Base-by-base conservation (phyloP, 2,329 filamentous ascomycete species). In the Sporothrix humicola region DNA sequence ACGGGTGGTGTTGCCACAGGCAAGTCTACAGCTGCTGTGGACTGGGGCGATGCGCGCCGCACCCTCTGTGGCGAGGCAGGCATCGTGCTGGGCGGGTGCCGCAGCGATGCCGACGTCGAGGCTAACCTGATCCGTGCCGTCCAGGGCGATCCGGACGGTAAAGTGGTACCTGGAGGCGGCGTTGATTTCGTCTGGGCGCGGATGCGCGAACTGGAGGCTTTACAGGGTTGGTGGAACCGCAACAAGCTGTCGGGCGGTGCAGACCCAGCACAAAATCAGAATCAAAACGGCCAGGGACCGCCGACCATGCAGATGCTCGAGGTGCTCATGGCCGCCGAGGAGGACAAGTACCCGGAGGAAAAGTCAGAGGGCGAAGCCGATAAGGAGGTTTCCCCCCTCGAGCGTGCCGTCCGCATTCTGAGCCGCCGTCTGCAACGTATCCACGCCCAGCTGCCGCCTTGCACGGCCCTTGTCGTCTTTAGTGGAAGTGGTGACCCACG, bases 31-130 rank as follows among this genome's bases (percentile, higher is more conserved):
- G 93, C 92, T 1, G 89, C 97, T 46, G 87, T 98, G 26, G 96
- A 99, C 82, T 97, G 95, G 92, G 95, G 95, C 69, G 92, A 94
- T 74, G 92, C 93, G 15, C 83, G 84, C 71, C 87, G 87, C 78
- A 88, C 88, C 17, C 84, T 85, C 5, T 88, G 88, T 68, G 85
- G 83, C 61, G 87, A 87, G 59, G 88, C 89, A 3, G 88, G 85
- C 3, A 83, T 87, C 75, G 83, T 86, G 50, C 85, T 91, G 58
- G 80, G 82, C 26, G 79, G 82, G 17, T 91, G 89, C 80, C 82
- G 81, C 58, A 86, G 84, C 59, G 89, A 91, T 79, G 87, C 89
- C 52, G 88, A 91, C 15, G 87, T 90, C 12, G 82, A 85, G 54
- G 80, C 83, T 6, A 86, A 84, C 73, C 80, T 91, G 23, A 82